phyloP scores from a whole-genome alignment of 805 yeast genomes.

The Yamadazyma tumulicola region DNA sequence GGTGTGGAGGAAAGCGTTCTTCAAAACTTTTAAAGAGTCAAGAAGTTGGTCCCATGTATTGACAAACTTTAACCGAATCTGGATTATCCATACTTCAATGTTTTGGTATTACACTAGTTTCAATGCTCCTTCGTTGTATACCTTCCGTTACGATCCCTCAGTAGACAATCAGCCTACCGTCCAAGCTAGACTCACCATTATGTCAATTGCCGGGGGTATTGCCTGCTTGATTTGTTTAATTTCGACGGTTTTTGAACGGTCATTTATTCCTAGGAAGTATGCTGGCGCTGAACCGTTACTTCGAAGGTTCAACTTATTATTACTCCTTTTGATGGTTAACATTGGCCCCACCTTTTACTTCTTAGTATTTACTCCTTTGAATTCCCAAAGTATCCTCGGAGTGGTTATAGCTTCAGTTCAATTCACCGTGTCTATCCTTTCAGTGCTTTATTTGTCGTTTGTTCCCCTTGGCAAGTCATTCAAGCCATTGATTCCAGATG shows the following conservation, averaged over 20 bases:
- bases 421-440: constrained; percentile 50
- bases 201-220: constrained; percentile 66
- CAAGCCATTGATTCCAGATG: constrained; percentile 20
- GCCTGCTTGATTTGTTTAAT: constrained; percentile 54
- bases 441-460: constrained; percentile 55
- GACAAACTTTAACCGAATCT: constrained; percentile 49
- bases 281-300: constrained; percentile 65
- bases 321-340: constrained; percentile 42
- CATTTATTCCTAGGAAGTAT: constrained; percentile 69
- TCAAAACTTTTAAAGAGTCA: constrained; percentile 70
- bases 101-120: constrained; percentile 53
- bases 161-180: constrained; percentile 58
- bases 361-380: constrained; percentile 35
- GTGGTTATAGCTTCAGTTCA: constrained; percentile 51
- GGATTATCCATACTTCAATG: constrained; percentile 49
- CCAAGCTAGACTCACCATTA: constrained; percentile 52
- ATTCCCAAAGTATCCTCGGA: constrained; percentile 29
- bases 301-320: constrained; percentile 42
- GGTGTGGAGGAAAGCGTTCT: constrained; percentile 64
- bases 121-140: constrained; percentile 63
- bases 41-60: constrained; percentile 76
- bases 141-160: constrained; percentile 49
- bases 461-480: constrained; percentile 61
- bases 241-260: constrained; percentile 54
- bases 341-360: constrained; percentile 53